Evolutionary conservation across 164 flowering plant genomes (phyloP).

Genomic region (Umbellularia californica): DNA sequence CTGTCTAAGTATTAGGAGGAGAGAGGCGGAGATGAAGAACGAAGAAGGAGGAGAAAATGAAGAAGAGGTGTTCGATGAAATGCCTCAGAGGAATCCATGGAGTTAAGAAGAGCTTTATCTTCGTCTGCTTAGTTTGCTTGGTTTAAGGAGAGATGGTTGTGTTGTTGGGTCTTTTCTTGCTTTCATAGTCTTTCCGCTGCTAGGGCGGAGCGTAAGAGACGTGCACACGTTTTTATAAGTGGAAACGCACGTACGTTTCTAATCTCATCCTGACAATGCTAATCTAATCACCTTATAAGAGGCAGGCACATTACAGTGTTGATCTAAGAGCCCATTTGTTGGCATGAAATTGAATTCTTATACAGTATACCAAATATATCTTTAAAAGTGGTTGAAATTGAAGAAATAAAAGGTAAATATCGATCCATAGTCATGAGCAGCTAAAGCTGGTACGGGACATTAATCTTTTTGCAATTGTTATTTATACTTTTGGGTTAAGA

Average conservation of each 20-base stretch:
- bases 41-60: neutral
- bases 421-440: too few relatives aligned
- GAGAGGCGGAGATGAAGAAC: neutral
- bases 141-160: neutral
- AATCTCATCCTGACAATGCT: too few relatives aligned
- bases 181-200: neutral
- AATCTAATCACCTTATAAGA: too few relatives aligned
- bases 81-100: slow-evolving; percentile 10
- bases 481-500: too few relatives aligned
- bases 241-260: neutral
- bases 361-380: too few relatives aligned
- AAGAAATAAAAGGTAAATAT: too few relatives aligned
- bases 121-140: neutral
- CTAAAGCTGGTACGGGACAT: too few relatives aligned
- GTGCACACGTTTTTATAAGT: neutral
- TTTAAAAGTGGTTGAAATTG: too few relatives aligned
- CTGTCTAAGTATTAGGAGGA: neutral
- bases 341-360: too few relatives aligned
- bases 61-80: neutral
- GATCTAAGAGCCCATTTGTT: too few relatives aligned
- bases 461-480: too few relatives aligned
- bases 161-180: neutral
- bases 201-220: slow-evolving; percentile 5
- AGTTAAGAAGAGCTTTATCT: neutral
- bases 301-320: too few relatives aligned